These are phyloP conservation scores for Zymoseptoria tritici DNA, from an alignment of 2,329 filamentous ascomycete genomes.

Conservation along the genomic window DNA sequence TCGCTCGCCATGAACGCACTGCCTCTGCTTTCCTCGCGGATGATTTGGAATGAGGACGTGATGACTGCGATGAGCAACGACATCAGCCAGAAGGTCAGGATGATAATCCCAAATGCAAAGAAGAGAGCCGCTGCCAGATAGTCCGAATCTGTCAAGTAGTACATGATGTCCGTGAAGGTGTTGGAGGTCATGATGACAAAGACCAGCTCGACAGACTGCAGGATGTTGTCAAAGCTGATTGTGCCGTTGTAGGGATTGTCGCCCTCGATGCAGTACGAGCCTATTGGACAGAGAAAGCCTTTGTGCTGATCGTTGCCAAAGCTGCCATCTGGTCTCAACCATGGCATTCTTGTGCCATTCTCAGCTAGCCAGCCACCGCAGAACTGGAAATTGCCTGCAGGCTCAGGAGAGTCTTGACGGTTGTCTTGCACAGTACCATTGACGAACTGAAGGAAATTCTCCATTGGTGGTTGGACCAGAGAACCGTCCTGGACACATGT, in stretches of 20 bases:
- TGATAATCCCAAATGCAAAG: constrained; percentile 65
- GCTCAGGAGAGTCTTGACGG: constrained; percentile 17
- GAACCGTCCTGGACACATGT: constrained; percentile 43
- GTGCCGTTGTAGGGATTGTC: constrained; percentile 75
- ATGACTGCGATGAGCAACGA: constrained; percentile 95
- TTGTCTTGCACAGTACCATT: constrained; percentile 3
- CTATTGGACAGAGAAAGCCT: constrained; percentile 78
- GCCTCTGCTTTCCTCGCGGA: constrained; percentile 87
- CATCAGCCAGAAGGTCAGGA: constrained; percentile 93
- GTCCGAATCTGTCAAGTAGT: constrained; percentile 85
- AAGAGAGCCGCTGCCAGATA: constrained; percentile 80
- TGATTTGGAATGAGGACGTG: constrained; percentile 96
- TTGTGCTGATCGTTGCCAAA: constrained; percentile 54
- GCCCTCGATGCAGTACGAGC: constrained; percentile 76
- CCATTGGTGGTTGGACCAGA: constrained; percentile 22
- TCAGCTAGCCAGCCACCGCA: constrained; percentile 76
- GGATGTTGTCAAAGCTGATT: constrained; percentile 89
- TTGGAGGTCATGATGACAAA: constrained; percentile 99
- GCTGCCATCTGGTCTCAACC: constrained; percentile 54
- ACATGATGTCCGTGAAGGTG: constrained; percentile 91
- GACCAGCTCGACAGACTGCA: constrained; percentile 84
- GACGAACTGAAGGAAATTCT: constrained; percentile 46
- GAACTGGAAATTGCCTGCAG: constrained; percentile 59
- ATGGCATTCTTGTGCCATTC: constrained; percentile 52
- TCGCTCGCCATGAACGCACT: constrained; percentile 84